Conservation (phyloP, 192 early-diverging fungal species). For the Gryganskiella cystojenkinii region DNA sequence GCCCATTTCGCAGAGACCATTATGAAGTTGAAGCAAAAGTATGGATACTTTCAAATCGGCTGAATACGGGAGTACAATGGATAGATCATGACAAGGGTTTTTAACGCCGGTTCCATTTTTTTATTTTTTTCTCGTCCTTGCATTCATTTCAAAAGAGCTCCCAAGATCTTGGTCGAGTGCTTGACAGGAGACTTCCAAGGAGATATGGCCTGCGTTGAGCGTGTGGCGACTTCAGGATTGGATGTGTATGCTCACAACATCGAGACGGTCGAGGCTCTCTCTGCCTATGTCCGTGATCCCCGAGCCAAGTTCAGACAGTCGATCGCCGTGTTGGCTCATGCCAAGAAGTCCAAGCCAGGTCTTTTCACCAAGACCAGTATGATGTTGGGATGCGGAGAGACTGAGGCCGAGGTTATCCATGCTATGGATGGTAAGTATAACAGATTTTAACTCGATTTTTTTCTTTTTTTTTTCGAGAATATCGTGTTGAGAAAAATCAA, state of each 20-base stretch:
- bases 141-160: constrained; percentile 64
- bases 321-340: constrained; percentile 87
- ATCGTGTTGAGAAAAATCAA: no score
- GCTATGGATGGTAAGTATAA: constrained; percentile 76
- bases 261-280: constrained; percentile 94
- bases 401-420: constrained; percentile 91
- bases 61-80: no score
- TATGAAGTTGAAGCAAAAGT: constrained; percentile 86
- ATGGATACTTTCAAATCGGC: constrained; percentile 19
- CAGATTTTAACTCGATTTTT: not conserved
- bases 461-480: constrained; percentile 6
- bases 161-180: constrained; percentile 95
- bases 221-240: constrained; percentile 90
- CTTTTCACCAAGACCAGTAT: constrained; percentile 97
- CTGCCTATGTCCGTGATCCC: constrained; percentile 91
- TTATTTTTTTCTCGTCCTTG: constrained; percentile 3
- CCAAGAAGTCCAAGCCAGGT: constrained; percentile 80
- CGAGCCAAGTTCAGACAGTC: constrained; percentile 94
- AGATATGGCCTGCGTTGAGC: constrained; percentile 76
- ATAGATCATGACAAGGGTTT: no score
- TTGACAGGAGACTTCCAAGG: constrained; percentile 96
- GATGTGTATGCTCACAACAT: constrained; percentile 99
- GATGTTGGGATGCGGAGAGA: constrained; percentile 98
- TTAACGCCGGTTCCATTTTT: not conserved
- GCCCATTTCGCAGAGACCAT: constrained; percentile 95